Conservation (phyloP, 129 eudicot genomes). For the Arctium minus region DNA sequence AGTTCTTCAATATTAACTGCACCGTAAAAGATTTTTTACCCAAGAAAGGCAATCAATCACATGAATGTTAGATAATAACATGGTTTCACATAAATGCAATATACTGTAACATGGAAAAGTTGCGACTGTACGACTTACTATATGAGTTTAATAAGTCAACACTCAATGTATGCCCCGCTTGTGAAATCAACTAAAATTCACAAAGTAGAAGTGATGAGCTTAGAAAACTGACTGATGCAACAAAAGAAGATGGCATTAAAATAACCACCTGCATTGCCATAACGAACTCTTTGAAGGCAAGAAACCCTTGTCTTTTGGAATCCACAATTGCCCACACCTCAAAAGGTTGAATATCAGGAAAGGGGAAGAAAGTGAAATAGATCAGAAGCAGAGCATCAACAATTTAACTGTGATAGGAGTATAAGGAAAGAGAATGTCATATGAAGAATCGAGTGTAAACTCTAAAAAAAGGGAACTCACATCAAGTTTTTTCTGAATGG, state of each 20-base stretch:
- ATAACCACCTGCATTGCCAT: conserved; percentile 81
- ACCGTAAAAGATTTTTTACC: not conserved
- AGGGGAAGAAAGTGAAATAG: not conserved
- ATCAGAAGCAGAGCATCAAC: not conserved
- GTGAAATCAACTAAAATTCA: conserved; percentile 59
- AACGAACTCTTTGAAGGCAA: conserved; percentile 73
- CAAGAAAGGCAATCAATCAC: not conserved
- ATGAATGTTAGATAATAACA: no score
- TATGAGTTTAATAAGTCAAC: conserved; percentile 49
- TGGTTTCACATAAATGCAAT: not conserved
- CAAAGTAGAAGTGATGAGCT: conserved; percentile 17
- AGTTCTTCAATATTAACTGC: conserved; percentile 65
- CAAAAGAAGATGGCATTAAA: not conserved
- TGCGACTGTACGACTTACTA: conserved; percentile 32
- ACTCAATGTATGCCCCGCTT: conserved; percentile 62
- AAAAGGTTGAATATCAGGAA: not conserved
- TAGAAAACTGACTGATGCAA: not conserved
- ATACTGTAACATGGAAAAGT: not conserved
- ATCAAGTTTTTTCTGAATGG: no score
- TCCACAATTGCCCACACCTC: conserved; percentile 99
- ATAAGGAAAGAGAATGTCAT: not conserved
- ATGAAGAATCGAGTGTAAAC: no score
- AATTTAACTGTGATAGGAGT: not conserved
- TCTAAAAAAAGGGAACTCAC: no score
- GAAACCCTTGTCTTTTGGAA: conserved; percentile 84